A percentile compares a stretch with the other conserved stretches of the same genome.
Evolutionary conservation across 768 basidiomycete species (phyloP).

Genomic region (Boletus rex-veris): DNA sequence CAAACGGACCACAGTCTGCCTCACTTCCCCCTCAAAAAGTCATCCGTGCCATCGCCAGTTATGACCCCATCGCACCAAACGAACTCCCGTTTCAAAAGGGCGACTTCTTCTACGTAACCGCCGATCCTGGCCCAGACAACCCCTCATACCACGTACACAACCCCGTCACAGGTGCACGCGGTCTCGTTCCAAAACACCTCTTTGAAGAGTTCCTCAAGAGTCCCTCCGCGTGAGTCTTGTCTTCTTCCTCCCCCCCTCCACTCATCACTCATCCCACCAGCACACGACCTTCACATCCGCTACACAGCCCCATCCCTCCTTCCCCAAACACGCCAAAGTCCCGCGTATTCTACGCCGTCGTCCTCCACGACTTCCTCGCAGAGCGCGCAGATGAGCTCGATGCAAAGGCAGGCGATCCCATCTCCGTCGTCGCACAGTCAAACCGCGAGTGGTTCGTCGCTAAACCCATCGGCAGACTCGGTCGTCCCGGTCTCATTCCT

Average conservation of each 20-base stretch:
- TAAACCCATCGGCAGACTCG: conserved; percentile 92
- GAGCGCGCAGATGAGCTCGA: conserved; percentile 96
- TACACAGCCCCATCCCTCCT: conserved; percentile 25
- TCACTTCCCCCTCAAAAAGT: conserved; percentile 91
- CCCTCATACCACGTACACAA: conserved; percentile 95
- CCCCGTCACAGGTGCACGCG: conserved; percentile 85
- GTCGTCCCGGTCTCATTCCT: conserved; percentile 94
- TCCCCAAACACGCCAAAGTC: conserved; percentile 38
- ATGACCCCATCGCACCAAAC: conserved; percentile 70
- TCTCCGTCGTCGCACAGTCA: conserved; percentile 98
- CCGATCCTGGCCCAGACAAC: conserved; percentile 55
- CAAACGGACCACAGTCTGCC: conserved; percentile 54
- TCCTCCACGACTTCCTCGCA: conserved; percentile 93
- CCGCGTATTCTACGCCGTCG: conserved; percentile 88
- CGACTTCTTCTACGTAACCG: conserved; percentile 96
- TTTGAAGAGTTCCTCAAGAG: conserved; percentile 91
- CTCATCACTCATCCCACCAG: conserved; percentile 22
- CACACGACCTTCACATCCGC: conserved; percentile 40
- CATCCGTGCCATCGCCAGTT: conserved; percentile 73
- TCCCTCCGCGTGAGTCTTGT: conserved; percentile 39
- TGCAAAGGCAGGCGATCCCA: conserved; percentile 88
- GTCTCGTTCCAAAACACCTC: conserved; percentile 79
- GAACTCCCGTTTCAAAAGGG: conserved; percentile 90
- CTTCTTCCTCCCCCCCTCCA: no score
- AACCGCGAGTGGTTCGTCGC: conserved; percentile 99